Conservation (phyloP, 768 basidiomycete species). For the Thelephora ganbajun region DNA sequence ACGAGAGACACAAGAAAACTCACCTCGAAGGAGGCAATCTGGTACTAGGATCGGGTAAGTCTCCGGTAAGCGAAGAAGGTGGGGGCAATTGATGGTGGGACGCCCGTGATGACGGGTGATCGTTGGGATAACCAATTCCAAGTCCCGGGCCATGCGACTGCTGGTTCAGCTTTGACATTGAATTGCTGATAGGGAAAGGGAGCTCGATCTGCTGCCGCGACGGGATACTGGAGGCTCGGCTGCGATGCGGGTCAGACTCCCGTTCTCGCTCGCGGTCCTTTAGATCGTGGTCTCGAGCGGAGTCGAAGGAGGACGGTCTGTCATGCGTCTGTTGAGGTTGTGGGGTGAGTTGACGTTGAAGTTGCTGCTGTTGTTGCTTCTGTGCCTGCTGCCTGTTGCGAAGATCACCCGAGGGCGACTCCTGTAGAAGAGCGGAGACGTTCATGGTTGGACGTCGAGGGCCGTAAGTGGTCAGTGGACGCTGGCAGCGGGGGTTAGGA, state of each 20-base stretch:
- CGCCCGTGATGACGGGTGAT: conserved; percentile 6
- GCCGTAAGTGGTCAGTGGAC: not conserved
- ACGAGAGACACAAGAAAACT: not conserved
- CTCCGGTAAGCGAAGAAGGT: conserved; percentile 1
- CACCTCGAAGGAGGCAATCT: not conserved
- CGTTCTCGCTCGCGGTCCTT: not conserved
- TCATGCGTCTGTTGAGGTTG: conserved; percentile 17
- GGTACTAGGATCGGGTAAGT: conserved; percentile 7
- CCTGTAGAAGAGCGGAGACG: conserved; percentile 54
- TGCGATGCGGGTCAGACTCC: conserved; percentile 11
- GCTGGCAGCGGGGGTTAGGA: not conserved
- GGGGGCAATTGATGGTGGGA: conserved; percentile 2
- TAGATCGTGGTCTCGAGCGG: not conserved
- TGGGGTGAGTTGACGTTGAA: conserved; percentile 16
- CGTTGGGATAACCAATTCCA: conserved; percentile 6
- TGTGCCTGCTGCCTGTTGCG: conserved; percentile 16
- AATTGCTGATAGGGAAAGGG: conserved; percentile 7
- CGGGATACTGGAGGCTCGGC: conserved; percentile 11
- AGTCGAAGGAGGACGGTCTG: conserved; percentile 3
- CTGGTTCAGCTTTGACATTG: conserved; percentile 9
- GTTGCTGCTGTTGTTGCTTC: conserved; percentile 20
- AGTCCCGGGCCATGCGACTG: conserved; percentile 6
- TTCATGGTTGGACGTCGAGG: conserved; percentile 34
- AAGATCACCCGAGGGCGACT: conserved; percentile 50
- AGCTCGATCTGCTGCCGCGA: conserved; percentile 9